Evolutionary conservation across 139 green algal species (phyloP), one percentile per base, ranked within the genome.

Genomic region (Microglena sp.): DNA sequence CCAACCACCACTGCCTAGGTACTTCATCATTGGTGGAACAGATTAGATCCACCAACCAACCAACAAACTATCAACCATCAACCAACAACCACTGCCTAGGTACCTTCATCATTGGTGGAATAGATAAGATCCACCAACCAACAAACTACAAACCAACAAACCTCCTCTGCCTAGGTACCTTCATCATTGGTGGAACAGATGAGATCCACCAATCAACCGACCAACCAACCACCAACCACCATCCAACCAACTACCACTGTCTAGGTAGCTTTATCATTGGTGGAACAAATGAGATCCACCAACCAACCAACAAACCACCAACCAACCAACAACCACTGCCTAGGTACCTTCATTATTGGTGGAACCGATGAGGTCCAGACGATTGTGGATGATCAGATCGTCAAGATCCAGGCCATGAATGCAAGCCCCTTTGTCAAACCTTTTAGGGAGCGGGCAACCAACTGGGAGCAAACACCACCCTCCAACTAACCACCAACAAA

Each of bases 121-220:
- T 84, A 7, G 88, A 93, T 58, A 86, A 95, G n/a, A 75, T 91
- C 6, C 82, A 91, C n/a, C n/a, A n/a, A n/a, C n/a, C n/a, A n/a
- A n/a, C n/a, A 24, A 8, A 58, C 46, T n/a, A n/a, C n/a, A n/a
- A n/a, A n/a, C n/a, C n/a, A n/a, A n/a, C n/a, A n/a, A n/a, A n/a
- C n/a, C n/a, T n/a, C n/a, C n/a, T n/a, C n/a, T n/a, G n/a, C n/a
- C n/a, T n/a, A n/a, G 72, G 84, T 34, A 92, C 87, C 5, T 94
- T 74, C 71, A 81, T 95, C 58, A 69, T 95, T n/a, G 86, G 87
- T 28, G 87, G 86, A 45, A 87, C 86, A 7, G 88, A 93, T 58
- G 87, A 95, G n/a, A 75, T 91, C 6, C 82, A 91, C n/a, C n/a
- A n/a, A n/a, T n/a, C n/a, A n/a, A n/a, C n/a, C n/a, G n/a, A n/a